Conservation (phyloP, 2,329 filamentous ascomycete genomes). For the Coniochaeta sp. region DNA sequence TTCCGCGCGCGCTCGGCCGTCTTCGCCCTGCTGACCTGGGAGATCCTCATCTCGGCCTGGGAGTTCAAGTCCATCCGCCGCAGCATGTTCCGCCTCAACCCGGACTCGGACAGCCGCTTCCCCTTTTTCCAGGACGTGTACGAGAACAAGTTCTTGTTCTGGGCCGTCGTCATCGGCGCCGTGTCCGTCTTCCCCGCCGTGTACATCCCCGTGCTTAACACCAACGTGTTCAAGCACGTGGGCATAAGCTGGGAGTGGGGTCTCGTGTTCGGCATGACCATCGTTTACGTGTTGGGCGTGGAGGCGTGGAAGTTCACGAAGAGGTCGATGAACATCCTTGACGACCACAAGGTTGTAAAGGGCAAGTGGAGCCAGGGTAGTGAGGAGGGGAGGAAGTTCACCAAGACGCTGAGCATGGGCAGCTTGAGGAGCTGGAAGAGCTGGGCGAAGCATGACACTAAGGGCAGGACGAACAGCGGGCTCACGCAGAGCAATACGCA, state of each 20-base stretch:
- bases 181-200: conserved; percentile 60
- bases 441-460: conserved; percentile 19
- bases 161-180: conserved; percentile 53
- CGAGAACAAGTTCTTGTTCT: conserved; percentile 64
- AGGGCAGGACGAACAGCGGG: neutral
- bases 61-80: conserved; percentile 69
- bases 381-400: conserved; percentile 36
- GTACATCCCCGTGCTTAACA: conserved; percentile 68
- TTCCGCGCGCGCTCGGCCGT: conserved; percentile 66
- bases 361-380: conserved; percentile 47
- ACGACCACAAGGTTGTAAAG: conserved; percentile 42
- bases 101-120: conserved; percentile 41
- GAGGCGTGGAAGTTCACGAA: conserved; percentile 69
- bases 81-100: conserved; percentile 62
- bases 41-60: conserved; percentile 69
- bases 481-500: neutral
- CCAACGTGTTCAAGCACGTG: conserved; percentile 64
- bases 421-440: conserved; percentile 37
- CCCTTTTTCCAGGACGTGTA: conserved; percentile 57
- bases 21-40: conserved; percentile 68
- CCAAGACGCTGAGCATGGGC: conserved; percentile 42
- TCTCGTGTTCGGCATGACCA: conserved; percentile 54
- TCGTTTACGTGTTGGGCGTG: conserved; percentile 59
- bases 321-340: conserved; percentile 44
- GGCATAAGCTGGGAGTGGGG: conserved; percentile 72